A percentile compares a stretch with the other conserved stretches of the same genome.
phyloP scores from a whole-genome alignment of 208 protist species.

The Acanthamoeba divionensis region DNA sequence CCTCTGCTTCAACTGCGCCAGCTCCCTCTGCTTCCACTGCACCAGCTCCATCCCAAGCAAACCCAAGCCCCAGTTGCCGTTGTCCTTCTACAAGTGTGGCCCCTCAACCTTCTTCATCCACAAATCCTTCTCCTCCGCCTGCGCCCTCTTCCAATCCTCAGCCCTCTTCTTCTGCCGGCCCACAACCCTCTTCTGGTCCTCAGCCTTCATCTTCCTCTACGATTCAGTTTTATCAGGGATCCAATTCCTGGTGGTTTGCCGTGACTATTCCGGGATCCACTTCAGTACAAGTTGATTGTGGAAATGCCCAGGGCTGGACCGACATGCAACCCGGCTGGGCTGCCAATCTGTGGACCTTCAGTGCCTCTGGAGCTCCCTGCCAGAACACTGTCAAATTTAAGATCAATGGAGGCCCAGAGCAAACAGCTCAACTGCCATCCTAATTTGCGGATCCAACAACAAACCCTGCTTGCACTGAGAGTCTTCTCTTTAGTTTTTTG shows the following conservation, averaged over 20 bases:
- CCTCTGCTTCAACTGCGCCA: too few relatives aligned
- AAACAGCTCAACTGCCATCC: background rate
- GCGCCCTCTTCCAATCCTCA: background rate
- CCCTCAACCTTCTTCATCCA: background rate
- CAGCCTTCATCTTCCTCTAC: too few relatives aligned
- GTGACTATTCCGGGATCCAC: constrained; percentile 34
- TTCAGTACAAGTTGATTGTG: constrained; percentile 21
- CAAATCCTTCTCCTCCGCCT: background rate
- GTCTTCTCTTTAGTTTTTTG: too few relatives aligned
- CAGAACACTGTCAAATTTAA: background rate
- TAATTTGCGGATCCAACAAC: too few relatives aligned
- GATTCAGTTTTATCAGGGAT: too few relatives aligned
- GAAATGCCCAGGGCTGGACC: constrained; percentile 21
- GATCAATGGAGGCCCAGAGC: background rate
- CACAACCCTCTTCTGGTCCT: background rate
- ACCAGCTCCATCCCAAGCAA: too few relatives aligned
- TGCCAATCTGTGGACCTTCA: constrained; percentile 40
- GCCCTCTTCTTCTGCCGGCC: background rate
- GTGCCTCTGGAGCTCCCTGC: background rate
- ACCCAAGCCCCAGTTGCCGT: too few relatives aligned
- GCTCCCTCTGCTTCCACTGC: too few relatives aligned
- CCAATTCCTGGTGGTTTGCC: constrained; percentile 2
- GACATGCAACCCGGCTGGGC: background rate
- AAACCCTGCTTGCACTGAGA: too few relatives aligned
- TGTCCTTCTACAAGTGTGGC: too few relatives aligned